Base-by-base conservation (phyloP, 352 stramenopile genomes). In the Phytophthora pini region DNA sequence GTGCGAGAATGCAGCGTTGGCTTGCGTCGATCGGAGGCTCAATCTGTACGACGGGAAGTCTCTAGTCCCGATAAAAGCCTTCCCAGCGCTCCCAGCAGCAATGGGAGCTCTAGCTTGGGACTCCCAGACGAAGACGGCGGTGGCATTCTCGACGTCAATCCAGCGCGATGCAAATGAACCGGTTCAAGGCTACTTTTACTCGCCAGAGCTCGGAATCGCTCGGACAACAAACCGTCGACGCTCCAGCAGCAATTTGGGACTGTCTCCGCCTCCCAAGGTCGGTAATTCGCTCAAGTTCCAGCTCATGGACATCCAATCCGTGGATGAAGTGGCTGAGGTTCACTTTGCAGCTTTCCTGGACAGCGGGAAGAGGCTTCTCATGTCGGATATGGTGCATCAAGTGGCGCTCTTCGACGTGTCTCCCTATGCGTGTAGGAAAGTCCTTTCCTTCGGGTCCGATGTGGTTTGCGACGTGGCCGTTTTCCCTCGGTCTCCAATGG, bases 301-400 rank as follows among this genome's bases (percentile, higher is more conserved):
- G 31, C 43, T 79, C 11, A 44, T 63, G 1, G 54, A 74, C 34
- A 49, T 72, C 6, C 53, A 70, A 53, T 40, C 52, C 13, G 44
- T 73, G 12, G 49, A 56, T 15, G 17, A 20, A 40, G n/a, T 70
- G 27, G 3, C 44, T 13, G 29, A 62, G 48, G 51, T 82, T 27
- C 64, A 69, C 26, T 54, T 53, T 17, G 50, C 56, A n/a, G 63
- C 54, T 29, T 75, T 84, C 43, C 17, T 80, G 5, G 60, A 62
- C 20, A 47, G 36, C 22, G 71, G 73, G 1, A 66, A 39, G 7
- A 49, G 52, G 6, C 51, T 84, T 1, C 13, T 77, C 17, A 41
- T 84, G 50, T 68, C 67, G 2, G 73, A 84, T 27, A 59, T 79
- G 61, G 65, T 61, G 51, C 69, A 63, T 71, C 26, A 65, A 40